Conservation (phyloP, 2,329 filamentous ascomycete species). For the Cladosporium austrohemisphaericum region DNA sequence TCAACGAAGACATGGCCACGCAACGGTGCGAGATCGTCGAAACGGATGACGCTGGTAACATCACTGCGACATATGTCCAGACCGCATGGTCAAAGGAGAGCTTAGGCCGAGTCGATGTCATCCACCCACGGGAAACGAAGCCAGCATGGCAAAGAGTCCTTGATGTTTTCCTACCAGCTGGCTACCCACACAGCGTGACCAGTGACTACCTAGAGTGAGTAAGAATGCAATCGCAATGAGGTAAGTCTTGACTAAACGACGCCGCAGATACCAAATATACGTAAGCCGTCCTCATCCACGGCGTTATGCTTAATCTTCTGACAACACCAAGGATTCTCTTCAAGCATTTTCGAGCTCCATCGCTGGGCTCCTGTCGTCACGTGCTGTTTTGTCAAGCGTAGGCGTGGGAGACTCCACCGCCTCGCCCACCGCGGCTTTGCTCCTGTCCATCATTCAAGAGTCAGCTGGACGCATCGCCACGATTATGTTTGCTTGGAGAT, state of each 20-base stretch:
- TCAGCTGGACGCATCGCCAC: constrained; percentile 77
- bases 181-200: constrained; percentile 84
- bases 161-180: constrained; percentile 77
- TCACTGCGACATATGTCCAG: constrained; percentile 49
- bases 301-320: not conserved
- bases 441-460: constrained; percentile 80
- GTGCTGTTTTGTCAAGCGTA: constrained; percentile 73
- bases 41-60: constrained; percentile 49
- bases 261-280: constrained; percentile 62
- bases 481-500: constrained; percentile 77
- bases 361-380: constrained; percentile 71
- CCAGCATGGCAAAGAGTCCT: constrained; percentile 45
- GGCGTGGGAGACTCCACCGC: constrained; percentile 78
- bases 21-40: constrained; percentile 30
- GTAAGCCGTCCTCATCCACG: constrained; percentile 39
- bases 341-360: constrained; percentile 84
- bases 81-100: constrained; percentile 29
- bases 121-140: constrained; percentile 20
- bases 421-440: constrained; percentile 73
- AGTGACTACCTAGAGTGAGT: constrained; percentile 75
- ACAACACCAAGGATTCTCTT: constrained; percentile 59
- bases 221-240: constrained; percentile 20
- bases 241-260: constrained; percentile 6
- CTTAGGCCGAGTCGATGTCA: constrained; percentile 2
- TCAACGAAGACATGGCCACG: not conserved